Conservation (phyloP, 2,329 filamentous ascomycete genomes). For the Ceratocystis lukuohia region DNA sequence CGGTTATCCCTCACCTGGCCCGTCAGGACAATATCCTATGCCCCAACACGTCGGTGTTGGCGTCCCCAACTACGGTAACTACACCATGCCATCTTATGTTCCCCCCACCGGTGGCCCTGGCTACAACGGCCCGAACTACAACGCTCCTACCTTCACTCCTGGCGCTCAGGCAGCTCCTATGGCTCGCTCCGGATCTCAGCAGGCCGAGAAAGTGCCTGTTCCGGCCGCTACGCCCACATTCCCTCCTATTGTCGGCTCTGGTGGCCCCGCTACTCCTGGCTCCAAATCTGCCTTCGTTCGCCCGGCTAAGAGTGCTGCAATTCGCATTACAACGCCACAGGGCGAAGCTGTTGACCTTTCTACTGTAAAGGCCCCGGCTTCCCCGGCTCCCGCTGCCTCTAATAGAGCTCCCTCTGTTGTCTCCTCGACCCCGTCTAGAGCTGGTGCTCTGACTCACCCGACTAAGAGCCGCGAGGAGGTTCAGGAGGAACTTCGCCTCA, state of each 20-base stretch:
- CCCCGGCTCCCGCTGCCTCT: slow-evolving; percentile 41
- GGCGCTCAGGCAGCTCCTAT: slow-evolving; percentile 45
- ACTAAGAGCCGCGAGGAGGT: slow-evolving; percentile 70
- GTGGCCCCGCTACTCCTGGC: slow-evolving; percentile 29
- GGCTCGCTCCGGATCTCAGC: slow-evolving; percentile 65
- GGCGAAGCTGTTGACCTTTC: slow-evolving; percentile 65
- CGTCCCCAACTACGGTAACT: slow-evolving; percentile 30
- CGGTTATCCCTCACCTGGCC: slow-evolving; percentile 12
- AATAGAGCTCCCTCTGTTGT: slow-evolving; percentile 57
- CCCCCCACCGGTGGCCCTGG: slow-evolving; percentile 32
- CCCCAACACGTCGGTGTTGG: slow-evolving; percentile 26
- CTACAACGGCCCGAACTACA: slow-evolving; percentile 24
- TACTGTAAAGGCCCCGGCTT: slow-evolving; percentile 43
- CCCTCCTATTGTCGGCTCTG: slow-evolving; percentile 47
- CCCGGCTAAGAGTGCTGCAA: slow-evolving; percentile 39
- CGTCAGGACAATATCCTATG: slow-evolving; percentile 8
- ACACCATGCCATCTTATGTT: slow-evolving; percentile 34
- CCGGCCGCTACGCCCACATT: slow-evolving; percentile 51
- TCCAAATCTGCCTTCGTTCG: slow-evolving; percentile 15
- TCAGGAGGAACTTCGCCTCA: slow-evolving; percentile 67
- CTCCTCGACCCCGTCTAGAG: slow-evolving; percentile 63
- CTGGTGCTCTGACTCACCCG: slow-evolving; percentile 53
- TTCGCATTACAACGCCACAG: slow-evolving; percentile 71
- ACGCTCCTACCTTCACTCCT: slow-evolving; percentile 16
- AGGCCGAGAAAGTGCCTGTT: slow-evolving; percentile 39